phyloP scores from a whole-genome alignment of 2,329 filamentous ascomycete genomes.

The Cladosporium sp. region DNA sequence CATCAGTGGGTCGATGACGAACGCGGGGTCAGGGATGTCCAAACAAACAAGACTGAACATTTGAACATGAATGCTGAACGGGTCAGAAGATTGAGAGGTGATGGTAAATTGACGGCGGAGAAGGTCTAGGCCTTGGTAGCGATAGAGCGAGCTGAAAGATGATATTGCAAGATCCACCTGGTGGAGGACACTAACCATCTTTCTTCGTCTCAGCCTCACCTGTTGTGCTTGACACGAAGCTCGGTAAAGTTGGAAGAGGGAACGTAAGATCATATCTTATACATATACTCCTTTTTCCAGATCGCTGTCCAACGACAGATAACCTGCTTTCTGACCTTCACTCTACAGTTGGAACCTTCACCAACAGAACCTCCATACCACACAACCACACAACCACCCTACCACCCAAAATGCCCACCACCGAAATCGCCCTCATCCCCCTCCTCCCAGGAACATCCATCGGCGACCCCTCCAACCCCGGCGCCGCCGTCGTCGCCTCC shows the following conservation, averaged over 20 bases:
- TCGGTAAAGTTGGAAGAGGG: not conserved
- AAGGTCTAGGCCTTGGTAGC: not conserved
- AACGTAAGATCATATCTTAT: not conserved
- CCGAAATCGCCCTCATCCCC: constrained; percentile 45
- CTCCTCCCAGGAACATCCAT: constrained; percentile 43
- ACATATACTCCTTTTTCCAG: not conserved
- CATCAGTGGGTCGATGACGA: not conserved
- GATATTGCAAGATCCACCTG: not conserved
- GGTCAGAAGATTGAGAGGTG: not conserved
- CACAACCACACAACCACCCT: not conserved
- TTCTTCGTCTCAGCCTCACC: not conserved
- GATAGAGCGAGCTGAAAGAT: not conserved
- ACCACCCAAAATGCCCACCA: constrained; percentile 36
- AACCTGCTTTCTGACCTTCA: not conserved
- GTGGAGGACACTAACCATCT: not conserved
- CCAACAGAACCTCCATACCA: not conserved
- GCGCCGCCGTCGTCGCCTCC: constrained; percentile 37
- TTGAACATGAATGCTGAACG: not conserved
- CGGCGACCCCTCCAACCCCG: constrained; percentile 34
- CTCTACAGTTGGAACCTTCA: not conserved
- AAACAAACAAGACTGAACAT: not conserved
- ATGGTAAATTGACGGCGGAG: not conserved
- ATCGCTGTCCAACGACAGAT: not conserved
- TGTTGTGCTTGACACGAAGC: not conserved
- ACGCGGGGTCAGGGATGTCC: not conserved